These are phyloP conservation scores for Podospora pseudopauciseta DNA, from an alignment of 495 filamentous ascomycete genomes.

Conservation along the genomic window DNA sequence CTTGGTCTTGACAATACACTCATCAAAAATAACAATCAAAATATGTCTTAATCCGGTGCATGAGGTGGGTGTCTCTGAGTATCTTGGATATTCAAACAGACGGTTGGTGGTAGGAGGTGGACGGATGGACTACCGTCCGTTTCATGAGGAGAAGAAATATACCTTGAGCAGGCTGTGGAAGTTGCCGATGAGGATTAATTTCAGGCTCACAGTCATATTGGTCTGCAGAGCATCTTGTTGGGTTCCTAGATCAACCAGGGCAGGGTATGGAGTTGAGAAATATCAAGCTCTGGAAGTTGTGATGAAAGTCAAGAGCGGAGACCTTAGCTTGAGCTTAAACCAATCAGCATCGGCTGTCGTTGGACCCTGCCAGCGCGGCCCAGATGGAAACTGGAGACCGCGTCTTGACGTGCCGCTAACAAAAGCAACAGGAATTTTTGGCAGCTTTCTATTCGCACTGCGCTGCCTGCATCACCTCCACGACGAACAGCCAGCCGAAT, in stretches of 20 bases:
- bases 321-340: neutral
- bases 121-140: too few species aligned
- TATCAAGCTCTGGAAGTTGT: neutral
- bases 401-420: slow-evolving; percentile 30
- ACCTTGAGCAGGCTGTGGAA: too few species aligned
- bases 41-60: too few species aligned
- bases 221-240: neutral
- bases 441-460: neutral
- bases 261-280: neutral
- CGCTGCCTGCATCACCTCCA: neutral
- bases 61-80: too few species aligned
- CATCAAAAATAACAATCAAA: too few species aligned
- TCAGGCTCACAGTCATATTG: too few species aligned
- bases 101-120: too few species aligned
- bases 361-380: slow-evolving; percentile 3
- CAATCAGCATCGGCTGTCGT: neutral
- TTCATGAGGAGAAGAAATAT: too few species aligned
- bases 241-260: neutral
- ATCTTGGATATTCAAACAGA: too few species aligned
- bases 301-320: neutral
- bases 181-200: too few species aligned
- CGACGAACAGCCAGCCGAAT: slow-evolving; percentile 6
- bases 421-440: slow-evolving; percentile 16
- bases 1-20: neutral
- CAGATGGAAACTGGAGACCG: slow-evolving; percentile 14